Conservation (phyloP, 176 grass and related monocot species). For the Triticum urartu region DNA sequence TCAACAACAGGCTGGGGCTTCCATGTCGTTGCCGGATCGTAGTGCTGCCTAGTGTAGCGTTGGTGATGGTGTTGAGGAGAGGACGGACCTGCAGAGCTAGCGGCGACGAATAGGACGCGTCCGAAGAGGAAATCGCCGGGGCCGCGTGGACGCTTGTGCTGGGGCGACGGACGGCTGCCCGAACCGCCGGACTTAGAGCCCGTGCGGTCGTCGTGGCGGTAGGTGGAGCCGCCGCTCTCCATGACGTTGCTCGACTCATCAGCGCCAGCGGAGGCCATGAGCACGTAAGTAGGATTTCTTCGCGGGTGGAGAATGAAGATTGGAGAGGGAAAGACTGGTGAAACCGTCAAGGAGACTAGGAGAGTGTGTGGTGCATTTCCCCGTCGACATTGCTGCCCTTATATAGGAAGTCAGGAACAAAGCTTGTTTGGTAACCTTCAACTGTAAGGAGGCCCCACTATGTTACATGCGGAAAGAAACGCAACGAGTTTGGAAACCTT, state of each 20-base stretch:
- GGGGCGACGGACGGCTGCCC: neutral
- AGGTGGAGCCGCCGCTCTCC: neutral
- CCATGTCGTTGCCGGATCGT: neutral
- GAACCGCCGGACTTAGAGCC: neutral
- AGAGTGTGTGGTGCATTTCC: neutral
- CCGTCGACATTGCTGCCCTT: neutral
- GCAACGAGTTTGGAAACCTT: no score
- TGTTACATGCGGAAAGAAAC: no score
- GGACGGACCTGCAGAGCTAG: neutral
- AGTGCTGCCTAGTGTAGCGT: no score
- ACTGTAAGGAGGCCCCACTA: no score
- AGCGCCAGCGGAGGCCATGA: neutral
- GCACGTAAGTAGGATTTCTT: neutral
- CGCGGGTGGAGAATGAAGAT: neutral
- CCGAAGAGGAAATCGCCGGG: conserved; percentile 32
- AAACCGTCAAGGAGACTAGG: neutral
- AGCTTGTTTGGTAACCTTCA: no score
- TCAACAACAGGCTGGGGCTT: neutral
- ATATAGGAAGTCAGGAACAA: neutral
- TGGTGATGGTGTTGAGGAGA: no score
- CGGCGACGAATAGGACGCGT: conserved; percentile 35
- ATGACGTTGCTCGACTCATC: neutral
- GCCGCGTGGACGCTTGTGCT: conserved; percentile 10
- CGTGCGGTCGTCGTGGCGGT: neutral
- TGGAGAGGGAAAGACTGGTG: neutral